Evolutionary conservation across 2,329 filamentous ascomycete genomes (phyloP).

Genomic region (Calonectria honghensis): DNA sequence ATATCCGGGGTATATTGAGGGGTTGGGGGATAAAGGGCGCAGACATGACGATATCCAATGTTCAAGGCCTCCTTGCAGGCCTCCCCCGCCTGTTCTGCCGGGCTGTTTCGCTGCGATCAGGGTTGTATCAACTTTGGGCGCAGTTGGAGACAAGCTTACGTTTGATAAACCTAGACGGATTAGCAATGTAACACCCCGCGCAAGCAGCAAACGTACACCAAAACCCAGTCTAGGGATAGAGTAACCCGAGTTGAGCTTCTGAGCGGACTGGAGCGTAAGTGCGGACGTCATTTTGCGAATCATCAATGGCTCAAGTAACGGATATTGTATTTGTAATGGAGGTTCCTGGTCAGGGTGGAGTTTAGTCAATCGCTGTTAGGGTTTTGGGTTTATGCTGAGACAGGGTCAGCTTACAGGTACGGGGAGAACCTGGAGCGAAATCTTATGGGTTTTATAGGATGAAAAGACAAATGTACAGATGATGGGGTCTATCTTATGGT

Average conservation of each 20-base stretch:
- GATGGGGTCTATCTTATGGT: neutral
- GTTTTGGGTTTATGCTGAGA: neutral
- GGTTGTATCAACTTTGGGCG: constrained; percentile 10
- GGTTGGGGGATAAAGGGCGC: constrained; percentile 40
- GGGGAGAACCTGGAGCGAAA: neutral
- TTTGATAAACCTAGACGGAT: constrained; percentile 69
- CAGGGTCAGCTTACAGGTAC: neutral
- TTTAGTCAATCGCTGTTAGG: neutral
- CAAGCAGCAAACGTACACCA: constrained; percentile 65
- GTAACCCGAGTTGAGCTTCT: constrained; percentile 74
- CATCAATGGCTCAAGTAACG: constrained; percentile 33
- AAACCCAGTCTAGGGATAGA: constrained; percentile 72
- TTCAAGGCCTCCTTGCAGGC: constrained; percentile 68
- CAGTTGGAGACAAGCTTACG: constrained; percentile 60
- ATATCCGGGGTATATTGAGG: neutral
- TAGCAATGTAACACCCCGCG: constrained; percentile 28
- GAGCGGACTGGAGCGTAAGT: constrained; percentile 67
- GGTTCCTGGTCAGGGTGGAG: neutral
- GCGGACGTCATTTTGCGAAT: constrained; percentile 66
- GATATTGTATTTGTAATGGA: constrained; percentile 15
- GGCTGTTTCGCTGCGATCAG: constrained; percentile 50
- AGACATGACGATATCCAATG: constrained; percentile 72
- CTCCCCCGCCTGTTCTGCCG: constrained; percentile 57
- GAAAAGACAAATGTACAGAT: neutral
- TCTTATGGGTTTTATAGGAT: neutral